These are phyloP conservation scores for Irineochytrium annulatum DNA, from an alignment of 192 early-diverging fungal species.

Conservation along the genomic window DNA sequence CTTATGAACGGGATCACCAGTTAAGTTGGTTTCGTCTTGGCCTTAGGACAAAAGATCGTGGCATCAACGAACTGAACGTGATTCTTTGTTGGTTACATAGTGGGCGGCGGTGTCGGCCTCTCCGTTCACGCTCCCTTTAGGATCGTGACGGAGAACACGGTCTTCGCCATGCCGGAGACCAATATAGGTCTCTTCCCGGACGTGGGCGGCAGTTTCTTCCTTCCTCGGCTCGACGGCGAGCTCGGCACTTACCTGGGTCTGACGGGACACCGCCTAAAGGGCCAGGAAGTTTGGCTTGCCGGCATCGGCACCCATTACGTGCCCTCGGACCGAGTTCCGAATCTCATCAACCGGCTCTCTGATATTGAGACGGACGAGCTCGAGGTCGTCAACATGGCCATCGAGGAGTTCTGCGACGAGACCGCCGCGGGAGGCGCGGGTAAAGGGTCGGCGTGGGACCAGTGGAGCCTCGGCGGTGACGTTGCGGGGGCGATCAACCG, in stretches of 20 bases:
- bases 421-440: background rate
- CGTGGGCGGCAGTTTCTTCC: slow-evolving; percentile 92
- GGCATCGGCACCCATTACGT: slow-evolving; percentile 97
- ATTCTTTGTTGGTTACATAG: slow-evolving; percentile 37
- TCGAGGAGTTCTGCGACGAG: slow-evolving; percentile 87
- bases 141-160: slow-evolving; percentile 90
- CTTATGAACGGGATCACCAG: slow-evolving; percentile 72
- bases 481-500: slow-evolving; percentile 67
- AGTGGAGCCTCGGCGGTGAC: slow-evolving; percentile 47
- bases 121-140: slow-evolving; percentile 94
- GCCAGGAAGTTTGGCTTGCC: slow-evolving; percentile 66
- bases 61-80: background rate
- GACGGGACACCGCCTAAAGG: slow-evolving; percentile 75
- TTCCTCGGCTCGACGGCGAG: slow-evolving; percentile 92
- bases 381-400: slow-evolving; percentile 74
- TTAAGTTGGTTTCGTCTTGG: slow-evolving; percentile 19
- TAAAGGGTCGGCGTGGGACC: slow-evolving; percentile 23
- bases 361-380: slow-evolving; percentile 74
- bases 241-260: slow-evolving; percentile 88
- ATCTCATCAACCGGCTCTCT: slow-evolving; percentile 74
- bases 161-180: slow-evolving; percentile 98
- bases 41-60: too few species aligned
- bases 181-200: slow-evolving; percentile 96
- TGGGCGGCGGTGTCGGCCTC: slow-evolving; percentile 97
- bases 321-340: slow-evolving; percentile 74